Evolutionary conservation across 805 yeast genomes (phyloP), one percentile per base, ranked within the genome.

Genomic region (Citeromyces matritensis): DNA sequence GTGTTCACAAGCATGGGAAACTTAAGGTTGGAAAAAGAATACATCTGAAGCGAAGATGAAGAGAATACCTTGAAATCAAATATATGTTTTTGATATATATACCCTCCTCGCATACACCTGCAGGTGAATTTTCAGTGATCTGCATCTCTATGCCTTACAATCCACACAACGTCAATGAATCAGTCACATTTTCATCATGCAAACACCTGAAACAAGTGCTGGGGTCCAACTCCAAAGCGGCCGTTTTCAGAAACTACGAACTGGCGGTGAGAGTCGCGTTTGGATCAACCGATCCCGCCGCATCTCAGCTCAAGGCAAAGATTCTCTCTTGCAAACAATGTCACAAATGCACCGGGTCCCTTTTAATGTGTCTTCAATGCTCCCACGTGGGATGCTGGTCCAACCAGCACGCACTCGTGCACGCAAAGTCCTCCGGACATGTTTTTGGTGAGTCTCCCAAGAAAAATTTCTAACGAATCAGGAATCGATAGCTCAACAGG

Each of bases 301-400:
- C 51, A 24, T 42, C 49, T 6, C 59, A 65, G 15, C 45, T 65
- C 32, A 63, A 65, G 41, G 42, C 63, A 3, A 53, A 49, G 26
- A 60, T 70, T 3, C 45, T 73, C 17, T 55, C 54, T 35, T 74
- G 84, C 42, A 53, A 65, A 15, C 65, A 60, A 23, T 74, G 82
- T 42, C 43, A 51, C 7, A 42, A 55, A 15, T 45, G 45, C 29
- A 48, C 61, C 40, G 58, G 63, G 43, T 44, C 59, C 37, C 42
- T 58, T 15, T 74, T 63, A 42, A 67, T 79, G 62, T 81, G 94
- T 48, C 49, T 81, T 26, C 86, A 79, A 45, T 81, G 93, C 47
- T 78, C 85, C 1, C 73, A 70, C 45, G 70, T 76, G 33, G 88
- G 88, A 2, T 81, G 93, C 46, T 63, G 68, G 57, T 57, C 60